These are phyloP conservation scores for Neonectria ditissima DNA, from an alignment of 2,329 filamentous ascomycete species.

Conservation along the genomic window DNA sequence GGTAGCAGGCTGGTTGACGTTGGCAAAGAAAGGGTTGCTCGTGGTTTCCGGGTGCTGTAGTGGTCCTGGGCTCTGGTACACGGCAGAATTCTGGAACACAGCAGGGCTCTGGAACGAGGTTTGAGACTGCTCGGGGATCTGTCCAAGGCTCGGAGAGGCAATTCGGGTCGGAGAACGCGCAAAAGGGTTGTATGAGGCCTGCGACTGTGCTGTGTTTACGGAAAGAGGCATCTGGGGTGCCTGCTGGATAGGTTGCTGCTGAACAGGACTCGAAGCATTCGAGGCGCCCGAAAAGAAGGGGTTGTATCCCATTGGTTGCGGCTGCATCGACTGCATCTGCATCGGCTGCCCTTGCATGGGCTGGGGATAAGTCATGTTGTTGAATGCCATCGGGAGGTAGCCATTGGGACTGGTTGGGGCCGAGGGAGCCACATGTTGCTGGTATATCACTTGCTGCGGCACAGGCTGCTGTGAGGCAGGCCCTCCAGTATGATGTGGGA, in stretches of 20 bases:
- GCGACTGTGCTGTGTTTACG: conserved; percentile 53
- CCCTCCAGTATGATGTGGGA: conserved; percentile 81
- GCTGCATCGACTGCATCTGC: conserved; percentile 56
- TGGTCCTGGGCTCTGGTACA: conserved; percentile 49
- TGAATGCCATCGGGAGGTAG: conserved; percentile 55
- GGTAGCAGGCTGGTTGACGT: conserved; percentile 43
- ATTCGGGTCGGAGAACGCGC: conserved; percentile 62
- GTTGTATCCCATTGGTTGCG: conserved; percentile 60
- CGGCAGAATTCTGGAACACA: conserved; percentile 46
- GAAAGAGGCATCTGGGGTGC: conserved; percentile 47
- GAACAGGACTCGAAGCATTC: conserved; percentile 49
- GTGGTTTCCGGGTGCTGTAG: conserved; percentile 42
- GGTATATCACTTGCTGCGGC: conserved; percentile 55
- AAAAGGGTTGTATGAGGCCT: conserved; percentile 61
- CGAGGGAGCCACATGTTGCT: conserved; percentile 59
- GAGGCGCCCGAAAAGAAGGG: conserved; percentile 58
- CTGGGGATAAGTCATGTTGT: conserved; percentile 58
- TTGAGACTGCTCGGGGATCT: conserved; percentile 66
- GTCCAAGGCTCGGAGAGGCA: conserved; percentile 62
- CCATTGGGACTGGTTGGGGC: conserved; percentile 55
- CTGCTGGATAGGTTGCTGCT: conserved; percentile 51
- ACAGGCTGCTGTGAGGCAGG: conserved; percentile 54
- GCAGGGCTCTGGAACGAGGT: conserved; percentile 54
- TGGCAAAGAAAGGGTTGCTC: conserved; percentile 55
- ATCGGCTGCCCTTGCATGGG: conserved; percentile 54